Percentiles rank a stretch among this genome's conserved stretches.
These are phyloP conservation scores for Phytophthora nicotianae DNA, from an alignment of 352 stramenopile genomes.

Conservation along the genomic window DNA sequence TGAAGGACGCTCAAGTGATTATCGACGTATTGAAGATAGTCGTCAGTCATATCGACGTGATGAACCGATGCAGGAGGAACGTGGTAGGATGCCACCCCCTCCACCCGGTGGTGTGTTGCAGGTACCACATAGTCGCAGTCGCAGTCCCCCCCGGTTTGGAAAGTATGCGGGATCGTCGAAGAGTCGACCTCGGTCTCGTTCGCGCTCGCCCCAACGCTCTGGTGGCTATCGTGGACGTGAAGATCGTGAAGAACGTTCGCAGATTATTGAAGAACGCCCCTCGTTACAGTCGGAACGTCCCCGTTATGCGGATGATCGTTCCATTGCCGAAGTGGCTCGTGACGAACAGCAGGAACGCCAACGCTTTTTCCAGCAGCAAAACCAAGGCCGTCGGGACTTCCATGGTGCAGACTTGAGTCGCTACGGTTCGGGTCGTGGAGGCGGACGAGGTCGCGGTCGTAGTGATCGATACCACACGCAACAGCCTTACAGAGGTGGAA, in stretches of 20 bases:
- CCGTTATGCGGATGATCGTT: constrained; percentile 48
- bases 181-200: constrained; percentile 28
- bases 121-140: constrained; percentile 33
- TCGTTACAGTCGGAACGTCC: constrained; percentile 29
- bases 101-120: constrained; percentile 23
- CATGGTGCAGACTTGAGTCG: constrained; percentile 36
- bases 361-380: constrained; percentile 43
- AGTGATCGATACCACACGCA: constrained; percentile 22
- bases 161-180: constrained; percentile 33
- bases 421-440: constrained; percentile 37
- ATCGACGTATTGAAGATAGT: constrained; percentile 31
- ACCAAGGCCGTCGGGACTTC: constrained; percentile 44
- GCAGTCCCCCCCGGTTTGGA: constrained; percentile 32
- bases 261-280: constrained; percentile 21
- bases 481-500: constrained; percentile 17
- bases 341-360: constrained; percentile 52
- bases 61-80: constrained; percentile 25
- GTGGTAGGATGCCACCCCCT: constrained; percentile 25
- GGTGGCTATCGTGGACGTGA: constrained; percentile 35
- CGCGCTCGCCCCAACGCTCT: constrained; percentile 21
- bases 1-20: constrained; percentile 27
- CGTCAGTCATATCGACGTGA: constrained; percentile 30
- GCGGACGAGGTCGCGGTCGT: constrained; percentile 31
- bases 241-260: constrained; percentile 27
- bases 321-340: constrained; percentile 58